Base-by-base conservation (phyloP, 1,284 basidiomycete genomes). In the Pseudozyma sp. region DNA sequence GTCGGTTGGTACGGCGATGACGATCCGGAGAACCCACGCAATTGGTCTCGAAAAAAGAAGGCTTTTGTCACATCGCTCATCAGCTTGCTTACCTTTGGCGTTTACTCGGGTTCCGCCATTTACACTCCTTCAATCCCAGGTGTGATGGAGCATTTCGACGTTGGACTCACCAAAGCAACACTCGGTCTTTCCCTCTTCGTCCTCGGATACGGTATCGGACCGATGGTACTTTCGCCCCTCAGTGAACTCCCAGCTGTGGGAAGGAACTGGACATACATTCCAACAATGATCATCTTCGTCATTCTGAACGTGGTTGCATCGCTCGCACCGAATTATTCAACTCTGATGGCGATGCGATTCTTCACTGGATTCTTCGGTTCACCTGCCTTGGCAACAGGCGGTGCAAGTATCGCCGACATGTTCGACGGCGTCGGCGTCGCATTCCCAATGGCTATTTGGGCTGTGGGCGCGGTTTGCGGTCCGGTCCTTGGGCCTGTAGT, bases 111-210 rank as follows among this genome's bases (percentile, higher is more conserved):
- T 21, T 76, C 71, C 14, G 64, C 63, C 14, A 72, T 81, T 53
- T 69, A 76, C 50, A 63, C 71, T 0, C 63, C 55, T 3, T 82
- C 77, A 5, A 84, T 80, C 72, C 77, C 74, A 1, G 78, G 80
- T 39, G 59, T 78, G 35, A 87, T 89, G 47, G 66, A 79, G 11
- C 88, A 90, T 9, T 92, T 93, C 71, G 85, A 88, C 58, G 88
- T 92, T 39, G 86, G 88, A 1, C 87, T 88, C 44, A 88, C 90
- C 71, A 90, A 93, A 69, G 90, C 93, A 1, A 90, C 92, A 83
- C 88, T 94, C 10, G 88, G 88, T 2, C 87, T 94, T 39, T 91
- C 90, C 60, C 81, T 93, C 8, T 94, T 90, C 57, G 86, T 89
- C 7, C 67, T 83, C 13, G 90, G 90, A 0, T 69, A 79, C 10